A percentile compares a stretch with the other conserved stretches of the same genome.
Conservation (phyloP, 257 asterid species). For the Cinchona pubescens region DNA sequence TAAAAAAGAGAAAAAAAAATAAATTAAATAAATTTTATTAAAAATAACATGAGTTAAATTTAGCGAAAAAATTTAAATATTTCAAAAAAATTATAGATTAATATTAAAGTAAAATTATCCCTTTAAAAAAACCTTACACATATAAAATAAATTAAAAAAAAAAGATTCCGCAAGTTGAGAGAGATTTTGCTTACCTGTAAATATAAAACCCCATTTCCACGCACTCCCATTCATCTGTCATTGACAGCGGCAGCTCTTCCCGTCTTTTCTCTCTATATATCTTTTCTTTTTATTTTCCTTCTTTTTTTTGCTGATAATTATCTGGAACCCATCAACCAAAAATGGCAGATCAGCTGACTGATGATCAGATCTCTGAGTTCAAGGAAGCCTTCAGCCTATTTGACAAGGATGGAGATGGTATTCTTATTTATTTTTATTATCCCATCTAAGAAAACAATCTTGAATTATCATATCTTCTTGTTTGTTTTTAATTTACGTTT, state of each 20-base stretch:
- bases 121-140: not conserved
- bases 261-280: not conserved
- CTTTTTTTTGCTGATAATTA: not conserved
- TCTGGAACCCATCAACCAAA: not conserved
- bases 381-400: slow-evolving; percentile 40
- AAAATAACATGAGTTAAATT: too few relatives aligned
- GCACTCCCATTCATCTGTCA: slow-evolving; percentile 4
- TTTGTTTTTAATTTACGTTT: not conserved
- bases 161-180: slow-evolving; percentile 14
- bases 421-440: too few relatives aligned
- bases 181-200: not conserved
- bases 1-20: not conserved
- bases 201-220: slow-evolving; percentile 21
- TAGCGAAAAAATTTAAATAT: too few relatives aligned
- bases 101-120: too few relatives aligned
- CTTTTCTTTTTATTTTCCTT: slow-evolving; percentile 10
- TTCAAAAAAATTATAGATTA: too few relatives aligned
- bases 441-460: not conserved
- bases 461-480: not conserved
- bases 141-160: not conserved
- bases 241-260: slow-evolving; percentile 22
- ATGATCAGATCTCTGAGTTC: slow-evolving; percentile 40
- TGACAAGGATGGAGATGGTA: slow-evolving; percentile 43
- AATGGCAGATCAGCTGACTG: slow-evolving; percentile 39
- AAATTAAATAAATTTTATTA: not conserved